Base-by-base conservation (phyloP, 352 stramenopile genomes). In the Thraustochytrium sp. region DNA sequence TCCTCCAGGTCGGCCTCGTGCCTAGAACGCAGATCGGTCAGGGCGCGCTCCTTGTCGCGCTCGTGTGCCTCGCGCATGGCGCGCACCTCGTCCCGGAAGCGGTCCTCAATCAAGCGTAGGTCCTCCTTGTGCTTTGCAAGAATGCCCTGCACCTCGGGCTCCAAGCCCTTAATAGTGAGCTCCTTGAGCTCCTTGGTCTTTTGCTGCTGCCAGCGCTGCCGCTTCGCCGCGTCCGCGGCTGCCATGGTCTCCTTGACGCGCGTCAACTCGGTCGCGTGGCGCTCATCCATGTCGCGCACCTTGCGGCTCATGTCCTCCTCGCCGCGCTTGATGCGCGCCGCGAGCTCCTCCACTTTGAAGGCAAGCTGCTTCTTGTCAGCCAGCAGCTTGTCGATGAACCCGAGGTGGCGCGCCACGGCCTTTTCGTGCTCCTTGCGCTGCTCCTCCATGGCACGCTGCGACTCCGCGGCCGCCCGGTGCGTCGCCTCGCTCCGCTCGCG, bases 311-410 rank as follows among this genome's bases (percentile, higher is more conserved):
- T 65, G 49, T 44, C 63, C 29, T 76, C 64, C 34, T 83, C 61
- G 29, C 34, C 21, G 18, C 40, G 63, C 23, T 49, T 76, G 64
- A 84, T 84, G 8, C 42, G 31, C 8, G 31, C 23, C n/a, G 76
- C 49, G 9, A 65, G 21, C 26, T 84, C 64, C 36, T 84, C 64
- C 26, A 84, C 59, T n/a, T 84, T 63, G 26, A 16, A 29, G 3
- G 76, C 59, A 8, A 84, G 62, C 3, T 37, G 16, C 62, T 84
- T 83, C 61, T 84, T 84, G 37, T 84, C 76, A 31, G 59, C 64
- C 21, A 84, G 64, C 0, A 84, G 76, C 64, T 84, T 84, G 53
- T 84, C 76, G 31, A 84, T 84, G 36, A 84, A 84, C 21, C 64
- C 40, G 23, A 84, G 63, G 37, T 84, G 76, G n/a, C 64, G 44